A percentile compares a stretch with the other conserved stretches of the same genome.
Evolutionary conservation across 257 asterid species (phyloP).

Genomic region (Jacaranda mimosifolia): DNA sequence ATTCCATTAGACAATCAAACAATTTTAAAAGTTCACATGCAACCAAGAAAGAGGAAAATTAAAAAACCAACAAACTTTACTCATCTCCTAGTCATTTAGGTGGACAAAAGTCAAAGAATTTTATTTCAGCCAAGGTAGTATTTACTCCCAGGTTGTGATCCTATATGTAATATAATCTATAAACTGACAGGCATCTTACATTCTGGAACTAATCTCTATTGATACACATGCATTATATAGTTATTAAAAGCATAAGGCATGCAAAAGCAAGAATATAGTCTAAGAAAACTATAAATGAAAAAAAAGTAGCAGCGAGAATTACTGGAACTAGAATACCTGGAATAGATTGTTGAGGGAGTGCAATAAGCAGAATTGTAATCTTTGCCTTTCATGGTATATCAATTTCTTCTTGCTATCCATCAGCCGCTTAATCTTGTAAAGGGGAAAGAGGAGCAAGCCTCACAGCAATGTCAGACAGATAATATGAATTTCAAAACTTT

Average conservation of each 20-base stretch:
- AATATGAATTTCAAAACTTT: background rate
- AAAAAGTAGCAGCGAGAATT: background rate
- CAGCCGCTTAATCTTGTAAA: constrained; percentile 23
- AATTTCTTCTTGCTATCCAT: constrained; percentile 56
- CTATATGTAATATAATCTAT: background rate
- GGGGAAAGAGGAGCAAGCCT: background rate
- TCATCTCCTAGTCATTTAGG: background rate
- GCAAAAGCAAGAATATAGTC: background rate
- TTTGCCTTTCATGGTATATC: constrained; percentile 91
- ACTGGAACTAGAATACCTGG: constrained; percentile 62
- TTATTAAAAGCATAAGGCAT: background rate
- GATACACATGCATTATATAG: background rate
- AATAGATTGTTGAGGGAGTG: constrained; percentile 94
- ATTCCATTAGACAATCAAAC: background rate
- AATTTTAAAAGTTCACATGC: background rate
- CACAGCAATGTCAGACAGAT: background rate
- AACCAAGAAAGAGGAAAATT: background rate
- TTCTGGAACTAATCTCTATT: background rate
- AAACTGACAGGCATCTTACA: background rate
- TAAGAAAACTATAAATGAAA: background rate
- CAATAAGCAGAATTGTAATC: constrained; percentile 78
- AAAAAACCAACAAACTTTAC: background rate
- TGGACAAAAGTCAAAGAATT: background rate
- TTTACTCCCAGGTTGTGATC: background rate
- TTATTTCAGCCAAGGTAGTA: background rate